Evolutionary conservation across 306 rosid genomes (phyloP), one percentile per base, ranked within the genome.

Genomic region (Prunus fruticosa): DNA sequence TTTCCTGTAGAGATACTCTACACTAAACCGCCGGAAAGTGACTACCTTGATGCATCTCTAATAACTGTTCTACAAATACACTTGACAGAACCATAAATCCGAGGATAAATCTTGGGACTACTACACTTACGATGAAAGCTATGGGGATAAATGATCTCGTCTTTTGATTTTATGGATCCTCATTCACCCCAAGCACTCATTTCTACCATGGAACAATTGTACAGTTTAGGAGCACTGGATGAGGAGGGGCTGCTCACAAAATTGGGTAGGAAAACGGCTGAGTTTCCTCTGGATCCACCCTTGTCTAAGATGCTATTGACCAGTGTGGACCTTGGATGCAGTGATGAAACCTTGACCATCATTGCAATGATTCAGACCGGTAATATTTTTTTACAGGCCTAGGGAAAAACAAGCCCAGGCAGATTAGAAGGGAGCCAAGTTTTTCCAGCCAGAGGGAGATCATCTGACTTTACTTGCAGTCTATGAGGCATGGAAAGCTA

Each of bases 321-420:
- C 2, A 60, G 64, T 11, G 64, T 60, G 9, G 64, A 60, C 64
- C 64, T 60, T 22, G 34, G 64, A 60, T 60, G 64, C 2, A 60
- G 64, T 60, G 64, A 60, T 60, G 64, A 60, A 34, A 60, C 25
- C 64, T 60, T 60, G 64, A 60, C 64, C 18, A 60, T 60, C 9
- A 60, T 60, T 60, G 64, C 64, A 60, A 60, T 60, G 64, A 60
- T 60, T 60, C 64, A 60, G 64, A 60, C 34, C 4, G 64, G 64
- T 12, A 60, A 60, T 60, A 60, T 60, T 30, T 60, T 58, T 25
- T 60, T 25, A 60, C 34, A 23, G 64, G 4, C 27, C 27, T 25
- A 25, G 27, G 27, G 27, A 25, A 25, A 25, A 25, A 25, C 27
- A 25, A 25, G 27, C 27, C 27, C 27, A 25, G 27, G 2, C 27